Evolutionary conservation across 2,329 filamentous ascomycete species (phyloP).

Genomic region (Fonsecaea erecta): DNA sequence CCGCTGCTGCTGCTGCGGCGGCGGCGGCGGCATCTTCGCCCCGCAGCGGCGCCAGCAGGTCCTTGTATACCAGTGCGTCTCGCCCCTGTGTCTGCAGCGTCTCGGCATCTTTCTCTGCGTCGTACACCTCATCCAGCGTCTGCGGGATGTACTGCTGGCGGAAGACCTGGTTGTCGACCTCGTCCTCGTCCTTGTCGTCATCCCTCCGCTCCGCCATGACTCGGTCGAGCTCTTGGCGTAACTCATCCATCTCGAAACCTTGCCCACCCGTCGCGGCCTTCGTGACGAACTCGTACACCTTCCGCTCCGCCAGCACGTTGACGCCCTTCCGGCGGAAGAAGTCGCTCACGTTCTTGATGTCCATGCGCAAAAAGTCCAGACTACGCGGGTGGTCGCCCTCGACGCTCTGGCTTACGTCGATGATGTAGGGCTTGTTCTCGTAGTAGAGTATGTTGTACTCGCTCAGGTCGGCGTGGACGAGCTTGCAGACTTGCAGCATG

Average conservation of each 20-base stretch:
- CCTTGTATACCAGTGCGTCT: constrained; percentile 80
- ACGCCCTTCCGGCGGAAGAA: constrained; percentile 90
- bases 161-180: constrained; percentile 90
- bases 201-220: constrained; percentile 65
- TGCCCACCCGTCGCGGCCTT: constrained; percentile 51
- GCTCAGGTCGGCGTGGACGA: constrained; percentile 95
- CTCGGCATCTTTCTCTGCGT: constrained; percentile 87
- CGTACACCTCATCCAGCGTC: constrained; percentile 93
- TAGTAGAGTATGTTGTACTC: constrained; percentile 98
- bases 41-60: constrained; percentile 67
- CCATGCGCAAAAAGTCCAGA: constrained; percentile 93
- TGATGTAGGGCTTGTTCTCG: constrained; percentile 81
- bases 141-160: constrained; percentile 96
- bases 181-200: constrained; percentile 60
- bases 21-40: constrained; percentile 15
- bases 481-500: constrained; percentile 87
- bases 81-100: constrained; percentile 74
- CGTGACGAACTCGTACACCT: constrained; percentile 84
- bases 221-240: constrained; percentile 67
- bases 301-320: constrained; percentile 75
- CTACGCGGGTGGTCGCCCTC: constrained; percentile 94
- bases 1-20: too few species aligned
- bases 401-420: constrained; percentile 96
- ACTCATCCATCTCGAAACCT: constrained; percentile 63
- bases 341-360: constrained; percentile 94